phyloP scores from a whole-genome alignment of 345 rosid species.

The Geranium rotundifolium region DNA sequence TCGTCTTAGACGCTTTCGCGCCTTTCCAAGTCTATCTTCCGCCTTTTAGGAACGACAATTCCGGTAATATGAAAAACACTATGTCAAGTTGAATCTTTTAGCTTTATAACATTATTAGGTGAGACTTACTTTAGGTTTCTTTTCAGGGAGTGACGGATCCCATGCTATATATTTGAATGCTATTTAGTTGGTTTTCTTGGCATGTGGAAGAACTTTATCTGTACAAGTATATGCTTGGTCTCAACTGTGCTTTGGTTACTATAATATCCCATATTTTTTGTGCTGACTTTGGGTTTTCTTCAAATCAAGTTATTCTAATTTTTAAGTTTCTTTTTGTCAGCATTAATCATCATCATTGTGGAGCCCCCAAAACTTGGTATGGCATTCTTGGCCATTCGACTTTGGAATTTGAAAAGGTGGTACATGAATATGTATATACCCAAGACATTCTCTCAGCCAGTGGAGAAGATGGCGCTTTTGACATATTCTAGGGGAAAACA shows the following conservation, averaged over 20 bases:
- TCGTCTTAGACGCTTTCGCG: slow-evolving; percentile 71
- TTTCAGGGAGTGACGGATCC: slow-evolving; percentile 99
- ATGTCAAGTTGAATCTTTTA: slow-evolving; percentile 2
- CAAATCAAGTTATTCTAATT: not conserved
- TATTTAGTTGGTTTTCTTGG: slow-evolving; percentile 99
- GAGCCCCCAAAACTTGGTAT: slow-evolving; percentile 99
- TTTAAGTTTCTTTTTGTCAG: slow-evolving; percentile 26
- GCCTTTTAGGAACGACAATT: slow-evolving; percentile 73
- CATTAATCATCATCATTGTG: slow-evolving; percentile 96
- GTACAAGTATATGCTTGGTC: slow-evolving; percentile 58
- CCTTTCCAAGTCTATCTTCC: slow-evolving; percentile 72
- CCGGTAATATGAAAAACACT: slow-evolving; percentile 47
- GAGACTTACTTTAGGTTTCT: not conserved
- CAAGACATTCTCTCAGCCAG: slow-evolving; percentile 56
- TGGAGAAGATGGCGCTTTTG: slow-evolving; percentile 97
- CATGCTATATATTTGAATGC: slow-evolving; percentile 99
- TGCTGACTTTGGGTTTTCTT: not conserved
- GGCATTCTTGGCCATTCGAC: slow-evolving; percentile 96
- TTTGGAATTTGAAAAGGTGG: slow-evolving; percentile 82
- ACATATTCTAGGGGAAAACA: slow-evolving; percentile 90
- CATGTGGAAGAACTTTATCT: slow-evolving; percentile 98
- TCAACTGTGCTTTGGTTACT: not conserved
- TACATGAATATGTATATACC: slow-evolving; percentile 66
- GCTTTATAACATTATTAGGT: not conserved
- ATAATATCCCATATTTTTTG: slow-evolving; percentile 2